A percentile compares a stretch with the other conserved stretches of the same genome.
Evolutionary conservation across 2,329 filamentous ascomycete genomes (phyloP).

Genomic region (Trichophyton schoenleinii): DNA sequence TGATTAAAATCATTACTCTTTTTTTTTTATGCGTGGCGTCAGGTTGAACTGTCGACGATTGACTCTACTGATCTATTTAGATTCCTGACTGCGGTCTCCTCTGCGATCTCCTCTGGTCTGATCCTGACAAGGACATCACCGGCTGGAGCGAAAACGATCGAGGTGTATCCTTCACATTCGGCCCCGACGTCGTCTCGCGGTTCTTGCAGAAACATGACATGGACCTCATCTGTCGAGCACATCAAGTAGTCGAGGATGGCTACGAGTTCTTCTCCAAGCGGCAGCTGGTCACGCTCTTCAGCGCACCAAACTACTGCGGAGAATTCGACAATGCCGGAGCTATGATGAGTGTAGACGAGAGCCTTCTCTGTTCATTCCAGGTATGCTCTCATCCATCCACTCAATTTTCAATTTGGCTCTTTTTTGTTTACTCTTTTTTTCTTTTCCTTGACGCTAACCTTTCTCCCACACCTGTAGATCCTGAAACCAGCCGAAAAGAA

Average conservation of each 20-base stretch:
- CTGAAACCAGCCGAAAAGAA: conserved; percentile 99
- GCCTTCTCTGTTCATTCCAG: conserved; percentile 97
- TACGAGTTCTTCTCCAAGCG: conserved; percentile 99
- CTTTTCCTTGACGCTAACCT: conserved; percentile 9
- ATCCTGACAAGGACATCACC: conserved; percentile 97
- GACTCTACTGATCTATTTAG: conserved; percentile 37
- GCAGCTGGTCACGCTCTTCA: conserved; percentile 93
- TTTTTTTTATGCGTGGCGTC: conserved; percentile 12
- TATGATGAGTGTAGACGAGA: conserved; percentile 99
- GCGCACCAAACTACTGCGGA: conserved; percentile 96
- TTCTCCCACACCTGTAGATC: conserved; percentile 47
- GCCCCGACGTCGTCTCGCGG: conserved; percentile 88
- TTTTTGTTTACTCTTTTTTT: background rate
- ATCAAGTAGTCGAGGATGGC: conserved; percentile 96
- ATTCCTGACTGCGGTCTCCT: conserved; percentile 96
- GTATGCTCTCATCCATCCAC: conserved; percentile 35
- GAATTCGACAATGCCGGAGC: conserved; percentile 99
- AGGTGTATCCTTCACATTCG: conserved; percentile 97
- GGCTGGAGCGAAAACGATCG: conserved; percentile 99
- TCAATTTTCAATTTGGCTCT: no score
- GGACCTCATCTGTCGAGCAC: conserved; percentile 96
- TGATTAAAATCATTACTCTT: background rate
- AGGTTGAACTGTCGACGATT: conserved; percentile 4
- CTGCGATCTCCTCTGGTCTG: conserved; percentile 95
- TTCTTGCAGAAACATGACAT: conserved; percentile 99